Evolutionary conservation across 2,329 filamentous ascomycete genomes (phyloP).

Genomic region (Neocucurbitaria cava): DNA sequence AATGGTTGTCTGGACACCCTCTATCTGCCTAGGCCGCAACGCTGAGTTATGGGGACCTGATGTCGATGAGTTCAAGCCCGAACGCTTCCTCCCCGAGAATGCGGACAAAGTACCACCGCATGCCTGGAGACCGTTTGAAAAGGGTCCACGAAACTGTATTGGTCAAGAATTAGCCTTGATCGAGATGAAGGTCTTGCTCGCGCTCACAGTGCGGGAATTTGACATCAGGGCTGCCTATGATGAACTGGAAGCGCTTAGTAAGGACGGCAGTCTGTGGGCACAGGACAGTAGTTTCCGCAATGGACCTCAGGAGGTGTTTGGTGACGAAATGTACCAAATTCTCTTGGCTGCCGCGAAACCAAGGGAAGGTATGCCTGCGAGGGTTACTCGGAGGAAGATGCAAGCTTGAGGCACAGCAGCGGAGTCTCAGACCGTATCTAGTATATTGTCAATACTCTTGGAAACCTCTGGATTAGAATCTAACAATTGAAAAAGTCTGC

Average conservation of each 20-base stretch:
- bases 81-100: constrained; percentile 29
- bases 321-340: constrained; percentile 35
- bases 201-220: constrained; percentile 28
- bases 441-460: not conserved
- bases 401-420: not conserved
- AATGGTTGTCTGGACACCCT: constrained; percentile 21
- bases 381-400: constrained; percentile 19
- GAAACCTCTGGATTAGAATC: not conserved
- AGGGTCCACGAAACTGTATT: constrained; percentile 39
- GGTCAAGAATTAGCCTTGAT: constrained; percentile 27
- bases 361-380: constrained; percentile 35
- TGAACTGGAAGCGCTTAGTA: constrained; percentile 13
- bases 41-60: constrained; percentile 25
- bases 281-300: constrained; percentile 16
- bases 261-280: constrained; percentile 29
- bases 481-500: not conserved
- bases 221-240: constrained; percentile 22
- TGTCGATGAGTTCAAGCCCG: constrained; percentile 29
- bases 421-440: not conserved
- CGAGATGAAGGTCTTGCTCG: constrained; percentile 28
- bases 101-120: constrained; percentile 13
- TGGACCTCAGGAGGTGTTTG: constrained; percentile 28
- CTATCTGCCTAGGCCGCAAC: constrained; percentile 23
- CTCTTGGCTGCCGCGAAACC: constrained; percentile 34
- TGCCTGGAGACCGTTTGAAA: constrained; percentile 50